phyloP scores from a whole-genome alignment of 2,329 filamentous ascomycete species.

The Fusarium sp. region DNA sequence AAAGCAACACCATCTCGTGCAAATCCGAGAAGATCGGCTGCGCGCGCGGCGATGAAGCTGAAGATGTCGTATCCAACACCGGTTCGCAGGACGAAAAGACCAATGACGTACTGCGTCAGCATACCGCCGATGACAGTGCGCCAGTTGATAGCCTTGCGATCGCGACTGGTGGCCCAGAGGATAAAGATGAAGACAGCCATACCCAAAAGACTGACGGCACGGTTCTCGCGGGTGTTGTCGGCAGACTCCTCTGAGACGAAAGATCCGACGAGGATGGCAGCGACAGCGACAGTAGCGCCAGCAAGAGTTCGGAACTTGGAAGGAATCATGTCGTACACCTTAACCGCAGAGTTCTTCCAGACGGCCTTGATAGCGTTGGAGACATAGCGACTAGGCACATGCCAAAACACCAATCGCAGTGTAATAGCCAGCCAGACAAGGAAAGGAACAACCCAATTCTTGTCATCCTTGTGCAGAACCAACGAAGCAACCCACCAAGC shows the following conservation, averaged over 20 bases:
- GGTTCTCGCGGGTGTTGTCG: slow-evolving; percentile 83
- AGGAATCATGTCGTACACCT: slow-evolving; percentile 72
- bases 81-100: slow-evolving; percentile 87
- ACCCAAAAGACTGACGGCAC: slow-evolving; percentile 84
- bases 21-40: slow-evolving; percentile 79
- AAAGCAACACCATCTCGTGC: slow-evolving; percentile 79
- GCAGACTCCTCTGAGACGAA: slow-evolving; percentile 77
- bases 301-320: slow-evolving; percentile 71
- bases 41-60: slow-evolving; percentile 83
- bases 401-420: slow-evolving; percentile 79
- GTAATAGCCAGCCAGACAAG: slow-evolving; percentile 81
- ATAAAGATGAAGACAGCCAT: slow-evolving; percentile 74
- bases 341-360: slow-evolving; percentile 74
- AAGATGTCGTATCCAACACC: slow-evolving; percentile 89
- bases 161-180: slow-evolving; percentile 78
- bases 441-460: slow-evolving; percentile 87
- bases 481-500: slow-evolving; percentile 83
- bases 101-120: slow-evolving; percentile 87
- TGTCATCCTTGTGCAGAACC: slow-evolving; percentile 76
- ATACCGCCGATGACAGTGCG: slow-evolving; percentile 89
- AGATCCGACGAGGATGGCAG: slow-evolving; percentile 80
- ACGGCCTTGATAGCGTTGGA: slow-evolving; percentile 73
- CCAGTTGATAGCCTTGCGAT: slow-evolving; percentile 74
- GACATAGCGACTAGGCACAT: slow-evolving; percentile 75
- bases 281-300: slow-evolving; percentile 73